Evolutionary conservation across 495 filamentous ascomycete species (phyloP), one percentile per base, ranked within the genome.

Genomic region (Bacidia gigantensis): DNA sequence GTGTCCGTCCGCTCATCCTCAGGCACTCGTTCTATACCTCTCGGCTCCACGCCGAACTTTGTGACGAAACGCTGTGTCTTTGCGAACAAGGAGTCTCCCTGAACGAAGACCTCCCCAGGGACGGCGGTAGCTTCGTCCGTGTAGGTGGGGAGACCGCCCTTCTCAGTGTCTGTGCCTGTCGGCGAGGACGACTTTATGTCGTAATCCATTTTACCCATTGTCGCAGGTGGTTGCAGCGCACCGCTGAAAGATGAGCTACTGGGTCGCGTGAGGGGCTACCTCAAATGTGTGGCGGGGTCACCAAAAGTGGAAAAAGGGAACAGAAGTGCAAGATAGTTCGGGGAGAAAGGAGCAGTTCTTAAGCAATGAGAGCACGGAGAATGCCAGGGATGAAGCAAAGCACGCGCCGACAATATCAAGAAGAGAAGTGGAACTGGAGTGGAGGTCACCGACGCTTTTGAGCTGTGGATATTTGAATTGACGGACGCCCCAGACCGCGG

Each of bases 21-120:
- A 0, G 85, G 85, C 45, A 90, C 86, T 23, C 86, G 75, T 69
- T 90, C 86, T 48, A 90, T 85, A 46, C 87, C 87, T 60, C 87
- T 73, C 66, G 74, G 80, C 64, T 93, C 86, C 21, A 93, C 74
- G 38, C 81, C 79, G 58, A 82, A 75, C 56, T 73, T 79, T 3
- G 76, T 82, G 0, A 82, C 85, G 17, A 86, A 57, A 11, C 81
- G 77, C 67, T 88, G 83, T 3, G 84, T 55, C 65, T 75, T 84
- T 18, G 83, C 84, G 58, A 78, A 82, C 25, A 71, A 51, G 21
- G 73, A 75, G 51, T 80, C 64, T 50, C 83, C 83, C 26, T 78
- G 70, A 44, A 71, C 69, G 56, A 88, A 82, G 52, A 68, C 78
- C 60, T 83, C 74, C 21, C 75, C 73, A 11, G 73, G 70, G 2